Evolutionary conservation across 768 basidiomycete species (phyloP).

Genomic region (Nidula microcarpa): DNA sequence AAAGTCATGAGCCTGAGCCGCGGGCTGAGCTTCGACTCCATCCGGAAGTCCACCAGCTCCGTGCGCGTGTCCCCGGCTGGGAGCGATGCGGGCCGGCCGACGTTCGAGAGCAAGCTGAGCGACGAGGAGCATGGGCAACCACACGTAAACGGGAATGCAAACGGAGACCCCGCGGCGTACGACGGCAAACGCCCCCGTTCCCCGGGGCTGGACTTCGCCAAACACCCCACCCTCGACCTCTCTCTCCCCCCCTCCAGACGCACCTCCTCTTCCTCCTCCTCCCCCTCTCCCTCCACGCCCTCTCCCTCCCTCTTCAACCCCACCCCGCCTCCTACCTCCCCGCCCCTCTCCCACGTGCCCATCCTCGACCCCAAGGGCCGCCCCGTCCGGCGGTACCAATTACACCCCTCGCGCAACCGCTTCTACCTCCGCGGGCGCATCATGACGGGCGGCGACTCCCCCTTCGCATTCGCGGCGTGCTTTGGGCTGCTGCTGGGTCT

Average conservation of each 20-base stretch:
- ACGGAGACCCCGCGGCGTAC: no score
- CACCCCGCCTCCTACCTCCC: constrained; percentile 18
- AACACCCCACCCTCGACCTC: constrained; percentile 2
- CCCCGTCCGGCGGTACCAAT: constrained; percentile 52
- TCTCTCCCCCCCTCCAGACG: constrained; percentile 14
- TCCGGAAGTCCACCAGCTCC: constrained; percentile 25
- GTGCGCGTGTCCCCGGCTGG: constrained; percentile 10
- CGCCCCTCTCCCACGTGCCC: constrained; percentile 33
- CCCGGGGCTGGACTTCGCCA: background rate
- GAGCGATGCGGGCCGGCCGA: constrained; percentile 16
- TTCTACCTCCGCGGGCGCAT: constrained; percentile 74
- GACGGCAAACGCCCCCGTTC: constrained; percentile 15
- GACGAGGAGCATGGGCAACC: constrained; percentile 35
- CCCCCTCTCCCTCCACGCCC: constrained; percentile 30
- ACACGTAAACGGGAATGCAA: no score
- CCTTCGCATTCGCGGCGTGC: constrained; percentile 73
- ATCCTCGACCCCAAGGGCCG: constrained; percentile 30
- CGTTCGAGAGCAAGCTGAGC: constrained; percentile 25
- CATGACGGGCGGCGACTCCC: constrained; percentile 83
- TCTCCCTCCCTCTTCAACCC: no score
- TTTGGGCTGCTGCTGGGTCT: constrained; percentile 62
- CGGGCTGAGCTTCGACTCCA: constrained; percentile 51
- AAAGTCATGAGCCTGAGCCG: constrained; percentile 50
- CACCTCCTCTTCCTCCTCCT: constrained; percentile 23
- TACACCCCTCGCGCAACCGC: constrained; percentile 69